Evolutionary conservation across 2,329 filamentous ascomycete genomes (phyloP).

Genomic region (Diaporthe sp.): DNA sequence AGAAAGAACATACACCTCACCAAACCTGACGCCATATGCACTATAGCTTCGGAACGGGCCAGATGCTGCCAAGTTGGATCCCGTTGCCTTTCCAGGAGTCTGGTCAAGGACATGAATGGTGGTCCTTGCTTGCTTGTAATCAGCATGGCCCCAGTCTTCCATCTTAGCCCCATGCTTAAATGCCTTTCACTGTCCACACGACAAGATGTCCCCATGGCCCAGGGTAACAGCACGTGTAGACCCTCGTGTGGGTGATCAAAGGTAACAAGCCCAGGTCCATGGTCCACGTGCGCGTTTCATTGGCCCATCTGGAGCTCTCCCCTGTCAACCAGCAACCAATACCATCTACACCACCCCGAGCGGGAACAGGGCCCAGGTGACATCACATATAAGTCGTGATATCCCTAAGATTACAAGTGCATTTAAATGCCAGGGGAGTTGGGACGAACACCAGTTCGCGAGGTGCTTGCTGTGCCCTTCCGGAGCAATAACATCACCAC

Average conservation of each 20-base stretch:
- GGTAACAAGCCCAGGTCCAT: neutral
- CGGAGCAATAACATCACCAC: neutral
- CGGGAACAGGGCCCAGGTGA: constrained; percentile 7
- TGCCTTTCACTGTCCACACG: neutral
- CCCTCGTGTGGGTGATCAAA: neutral
- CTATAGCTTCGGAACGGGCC: neutral
- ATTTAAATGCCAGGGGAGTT: neutral
- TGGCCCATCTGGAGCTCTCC: constrained; percentile 22
- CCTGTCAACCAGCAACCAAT: constrained; percentile 12
- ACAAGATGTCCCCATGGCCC: constrained; percentile 2
- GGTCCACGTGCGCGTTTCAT: constrained; percentile 38
- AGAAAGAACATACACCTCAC: neutral
- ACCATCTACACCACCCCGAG: neutral
- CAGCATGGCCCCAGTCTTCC: too few species aligned
- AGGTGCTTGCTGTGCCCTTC: neutral
- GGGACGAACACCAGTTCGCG: constrained; percentile 24
- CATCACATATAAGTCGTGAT: constrained; percentile 29
- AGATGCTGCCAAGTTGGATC: neutral
- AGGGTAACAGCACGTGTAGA: constrained; percentile 19
- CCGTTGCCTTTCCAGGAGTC: neutral
- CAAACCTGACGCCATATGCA: too few species aligned
- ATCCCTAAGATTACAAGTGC: neutral
- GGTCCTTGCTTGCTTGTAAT: neutral
- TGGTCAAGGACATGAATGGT: neutral
- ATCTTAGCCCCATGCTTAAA: neutral